Base-by-base conservation (phyloP, 768 basidiomycete genomes). In the Mycena alexandri region DNA sequence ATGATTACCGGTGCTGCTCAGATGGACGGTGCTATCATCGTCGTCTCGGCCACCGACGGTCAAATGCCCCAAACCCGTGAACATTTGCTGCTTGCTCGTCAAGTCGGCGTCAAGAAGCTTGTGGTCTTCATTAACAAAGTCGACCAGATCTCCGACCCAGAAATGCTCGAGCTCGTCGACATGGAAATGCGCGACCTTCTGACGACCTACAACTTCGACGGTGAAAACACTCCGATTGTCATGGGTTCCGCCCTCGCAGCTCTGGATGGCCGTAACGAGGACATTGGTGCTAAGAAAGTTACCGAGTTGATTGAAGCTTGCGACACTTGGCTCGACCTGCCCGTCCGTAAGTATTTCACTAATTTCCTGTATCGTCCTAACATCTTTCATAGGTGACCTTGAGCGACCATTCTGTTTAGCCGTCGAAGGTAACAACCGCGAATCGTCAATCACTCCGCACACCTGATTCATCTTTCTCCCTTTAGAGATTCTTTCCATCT, bases 111-210 rank as follows among this genome's bases (percentile, higher is more conserved):
- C 77, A 95, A 96, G 83, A 93, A 91, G 79, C 89, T 99, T 42
- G 95, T 99, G 65, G 98, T 99, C 71, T 99, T 98, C 86, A 96
- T 99, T 81, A 99, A 99, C 92, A 99, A 99, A 83, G 91, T 99
- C 67, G 98, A 99, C 82, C 89, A 92, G 84, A 93, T 99, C 65
- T 89, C 92, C 68, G 98, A 99, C 86, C 89, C 92, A 7, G 98
- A 99, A 86, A 98, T 99, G 96, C 84, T 99, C 63, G 95, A 98
- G 83, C 92, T 99, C 66, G 98, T 99, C 67, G 98, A 99, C 74
- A 99, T 99, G 96, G 98, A 99, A 87, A 99, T 99, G 91, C 91
- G 98, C 66, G 98, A 99, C 76, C 86, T 99, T 13, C 87, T 99
- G 24, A 82, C 89, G 5, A 90, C 89, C 16, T 99, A 98, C 84